Percentiles rank a stretch among this genome's conserved stretches.
Conservation (phyloP, 2,329 filamentous ascomycete genomes). For the Pestalotiopsis sp. region DNA sequence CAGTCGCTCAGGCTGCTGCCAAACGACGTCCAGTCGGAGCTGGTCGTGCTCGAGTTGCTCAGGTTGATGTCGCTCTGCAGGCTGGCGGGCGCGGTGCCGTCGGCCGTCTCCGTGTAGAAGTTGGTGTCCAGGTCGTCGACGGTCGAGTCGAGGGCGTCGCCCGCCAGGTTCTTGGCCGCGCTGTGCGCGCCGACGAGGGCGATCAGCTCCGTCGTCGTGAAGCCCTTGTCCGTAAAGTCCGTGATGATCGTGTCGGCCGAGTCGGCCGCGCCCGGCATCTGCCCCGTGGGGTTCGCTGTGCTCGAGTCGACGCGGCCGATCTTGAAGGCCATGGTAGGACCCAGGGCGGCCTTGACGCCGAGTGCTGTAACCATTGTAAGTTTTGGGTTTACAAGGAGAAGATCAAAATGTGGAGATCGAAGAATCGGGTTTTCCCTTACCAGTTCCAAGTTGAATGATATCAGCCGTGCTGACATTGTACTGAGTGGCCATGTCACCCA, state of each 20-base stretch:
- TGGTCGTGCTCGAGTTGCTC: conserved; percentile 25
- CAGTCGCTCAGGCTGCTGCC: conserved; percentile 24
- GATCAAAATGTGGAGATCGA: too few species aligned
- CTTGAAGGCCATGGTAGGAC: conserved; percentile 26
- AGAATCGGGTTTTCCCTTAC: conserved; percentile 19
- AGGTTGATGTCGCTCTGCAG: conserved; percentile 29
- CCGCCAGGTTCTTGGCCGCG: conserved; percentile 25
- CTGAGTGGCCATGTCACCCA: conserved; percentile 25
- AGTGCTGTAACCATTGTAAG: conserved; percentile 20
- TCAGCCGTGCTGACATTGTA: conserved; percentile 30
- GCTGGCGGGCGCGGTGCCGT: conserved; percentile 24
- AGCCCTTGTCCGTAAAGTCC: conserved; percentile 26
- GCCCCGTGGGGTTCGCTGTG: conserved; percentile 20
- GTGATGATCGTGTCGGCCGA: conserved; percentile 21
- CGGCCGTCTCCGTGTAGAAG: conserved; percentile 30
- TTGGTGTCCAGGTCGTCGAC: conserved; percentile 24
- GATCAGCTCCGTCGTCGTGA: conserved; percentile 27
- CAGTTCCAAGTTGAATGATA: conserved; percentile 32
- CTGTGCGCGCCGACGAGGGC: conserved; percentile 31
- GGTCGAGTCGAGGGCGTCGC: conserved; percentile 26
- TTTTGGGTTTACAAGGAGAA: background rate
- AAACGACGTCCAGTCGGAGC: conserved; percentile 26
- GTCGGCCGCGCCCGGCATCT: conserved; percentile 22
- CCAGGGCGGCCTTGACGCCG: conserved; percentile 26
- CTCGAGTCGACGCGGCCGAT: conserved; percentile 28